Percentiles rank a stretch among this genome's conserved stretches.
These are phyloP conservation scores for Lactarius evosmus DNA, from an alignment of 768 basidiomycete genomes.

Conservation along the genomic window DNA sequence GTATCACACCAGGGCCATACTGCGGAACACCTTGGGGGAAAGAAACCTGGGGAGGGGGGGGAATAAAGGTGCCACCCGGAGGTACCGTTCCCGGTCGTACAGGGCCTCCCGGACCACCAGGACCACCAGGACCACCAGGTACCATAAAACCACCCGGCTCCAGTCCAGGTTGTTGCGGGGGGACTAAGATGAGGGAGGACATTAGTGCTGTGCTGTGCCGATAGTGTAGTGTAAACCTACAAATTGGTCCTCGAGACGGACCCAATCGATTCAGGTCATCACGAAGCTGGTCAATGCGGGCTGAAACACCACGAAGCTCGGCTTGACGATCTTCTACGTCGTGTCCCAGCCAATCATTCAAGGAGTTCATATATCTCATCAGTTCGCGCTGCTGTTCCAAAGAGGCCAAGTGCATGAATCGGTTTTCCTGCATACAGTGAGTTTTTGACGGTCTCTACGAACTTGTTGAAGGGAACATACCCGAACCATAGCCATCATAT, in stretches of 20 bases:
- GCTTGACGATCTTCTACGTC: conserved; percentile 78
- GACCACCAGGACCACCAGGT: conserved; percentile 8
- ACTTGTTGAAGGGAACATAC: conserved; percentile 39
- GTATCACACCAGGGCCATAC: background rate
- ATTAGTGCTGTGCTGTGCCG: conserved; percentile 19
- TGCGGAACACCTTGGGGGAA: conserved; percentile 4
- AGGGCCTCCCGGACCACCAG: background rate
- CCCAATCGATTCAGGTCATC: conserved; percentile 44
- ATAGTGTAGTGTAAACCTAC: background rate
- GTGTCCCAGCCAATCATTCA: conserved; percentile 77
- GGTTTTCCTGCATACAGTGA: conserved; percentile 57
- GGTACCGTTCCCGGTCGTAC: conserved; percentile 8
- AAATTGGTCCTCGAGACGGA: conserved; percentile 10
- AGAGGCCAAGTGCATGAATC: conserved; percentile 66
- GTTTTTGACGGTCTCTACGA: conserved; percentile 4
- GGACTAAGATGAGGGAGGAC: conserved; percentile 3
- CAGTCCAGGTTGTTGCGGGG: background rate
- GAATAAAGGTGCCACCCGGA: background rate
- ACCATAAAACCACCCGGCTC: conserved; percentile 17
- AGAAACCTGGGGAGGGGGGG: conserved; percentile 3
- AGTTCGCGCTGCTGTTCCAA: conserved; percentile 77
- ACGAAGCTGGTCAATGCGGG: conserved; percentile 52
- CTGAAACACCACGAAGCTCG: conserved; percentile 64
- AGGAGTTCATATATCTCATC: conserved; percentile 70
- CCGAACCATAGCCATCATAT: conserved; percentile 64